Conservation (phyloP, 768 basidiomycete species). For the Jaapia argillacea region DNA sequence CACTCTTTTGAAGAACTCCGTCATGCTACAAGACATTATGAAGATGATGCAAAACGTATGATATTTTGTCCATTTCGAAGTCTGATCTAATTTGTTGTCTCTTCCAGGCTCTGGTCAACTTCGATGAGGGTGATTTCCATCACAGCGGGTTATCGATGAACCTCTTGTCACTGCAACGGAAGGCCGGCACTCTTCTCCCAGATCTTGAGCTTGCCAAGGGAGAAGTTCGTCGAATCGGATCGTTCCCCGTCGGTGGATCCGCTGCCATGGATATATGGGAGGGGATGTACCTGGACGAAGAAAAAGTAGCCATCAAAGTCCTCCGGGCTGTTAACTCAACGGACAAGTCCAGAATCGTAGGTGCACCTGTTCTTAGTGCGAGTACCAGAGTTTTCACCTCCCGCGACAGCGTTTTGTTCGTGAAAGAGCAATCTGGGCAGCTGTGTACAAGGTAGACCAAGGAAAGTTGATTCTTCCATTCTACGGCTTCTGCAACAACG, state of each 20-base stretch:
- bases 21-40: too few relatives aligned
- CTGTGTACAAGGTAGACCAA: conserved; percentile 40
- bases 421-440: conserved; percentile 45
- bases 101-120: conserved; percentile 9
- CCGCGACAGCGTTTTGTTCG: conserved; percentile 38
- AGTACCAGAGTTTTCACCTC: neutral
- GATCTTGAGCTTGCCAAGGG: conserved; percentile 40
- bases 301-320: conserved; percentile 49
- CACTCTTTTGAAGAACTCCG: too few relatives aligned
- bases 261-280: conserved; percentile 47
- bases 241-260: conserved; percentile 40
- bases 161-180: conserved; percentile 37
- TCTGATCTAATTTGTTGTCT: too few relatives aligned
- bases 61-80: too few relatives aligned
- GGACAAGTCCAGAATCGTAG: neutral
- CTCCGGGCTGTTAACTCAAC: conserved; percentile 34
- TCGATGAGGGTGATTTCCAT: neutral
- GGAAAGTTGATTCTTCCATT: conserved; percentile 46
- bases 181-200: conserved; percentile 36
- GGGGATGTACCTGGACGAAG: conserved; percentile 40
- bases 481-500: conserved; percentile 27
- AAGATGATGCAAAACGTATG: too few relatives aligned
- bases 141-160: conserved; percentile 36
- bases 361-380: neutral
- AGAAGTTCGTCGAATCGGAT: conserved; percentile 39